A percentile compares a stretch with the other conserved stretches of the same genome.
These are phyloP conservation scores for Nitzschia sp. DNA, from an alignment of 108 stramenopile genomes.

Conservation along the genomic window DNA sequence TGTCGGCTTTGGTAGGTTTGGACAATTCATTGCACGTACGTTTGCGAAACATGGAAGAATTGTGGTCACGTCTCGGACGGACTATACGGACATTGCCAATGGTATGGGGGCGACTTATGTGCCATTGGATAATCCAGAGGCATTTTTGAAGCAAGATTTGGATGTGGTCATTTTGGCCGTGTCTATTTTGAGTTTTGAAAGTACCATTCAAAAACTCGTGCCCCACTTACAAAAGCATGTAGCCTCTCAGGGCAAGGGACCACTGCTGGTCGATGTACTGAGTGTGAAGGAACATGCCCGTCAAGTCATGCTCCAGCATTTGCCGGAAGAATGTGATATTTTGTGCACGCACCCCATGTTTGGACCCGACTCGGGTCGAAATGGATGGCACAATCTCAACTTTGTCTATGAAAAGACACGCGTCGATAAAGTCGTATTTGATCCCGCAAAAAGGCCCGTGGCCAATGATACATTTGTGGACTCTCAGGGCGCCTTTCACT, in stretches of 20 bases:
- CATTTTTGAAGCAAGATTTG: conserved; percentile 62
- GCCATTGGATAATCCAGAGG: conserved; percentile 57
- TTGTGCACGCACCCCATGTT: conserved; percentile 99
- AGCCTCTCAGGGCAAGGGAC: conserved; percentile 48
- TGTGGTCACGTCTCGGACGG: conserved; percentile 66
- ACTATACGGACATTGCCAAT: conserved; percentile 75
- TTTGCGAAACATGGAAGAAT: conserved; percentile 66
- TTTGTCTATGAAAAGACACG: conserved; percentile 96
- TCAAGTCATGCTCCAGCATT: conserved; percentile 74
- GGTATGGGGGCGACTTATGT: conserved; percentile 77
- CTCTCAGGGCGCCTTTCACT: conserved; percentile 32
- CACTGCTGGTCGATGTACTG: conserved; percentile 94
- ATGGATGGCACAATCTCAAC: conserved; percentile 92
- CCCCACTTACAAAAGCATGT: conserved; percentile 41
- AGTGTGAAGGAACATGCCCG: conserved; percentile 97
- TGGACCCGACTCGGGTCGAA: conserved; percentile 91
- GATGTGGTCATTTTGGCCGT: conserved; percentile 86
- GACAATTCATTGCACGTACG: conserved; percentile 91
- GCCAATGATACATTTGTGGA: conserved; percentile 27
- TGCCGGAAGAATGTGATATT: conserved; percentile 90
- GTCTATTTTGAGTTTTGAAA: conserved; percentile 88
- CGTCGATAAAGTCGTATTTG: conserved; percentile 58
- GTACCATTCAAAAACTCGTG: conserved; percentile 55
- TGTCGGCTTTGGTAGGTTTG: conserved; percentile 93
- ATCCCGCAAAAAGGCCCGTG: conserved; percentile 23